A percentile compares a stretch with the other conserved stretches of the same genome.
Conservation (phyloP, 306 rosid genomes). For the Morella rubra region DNA sequence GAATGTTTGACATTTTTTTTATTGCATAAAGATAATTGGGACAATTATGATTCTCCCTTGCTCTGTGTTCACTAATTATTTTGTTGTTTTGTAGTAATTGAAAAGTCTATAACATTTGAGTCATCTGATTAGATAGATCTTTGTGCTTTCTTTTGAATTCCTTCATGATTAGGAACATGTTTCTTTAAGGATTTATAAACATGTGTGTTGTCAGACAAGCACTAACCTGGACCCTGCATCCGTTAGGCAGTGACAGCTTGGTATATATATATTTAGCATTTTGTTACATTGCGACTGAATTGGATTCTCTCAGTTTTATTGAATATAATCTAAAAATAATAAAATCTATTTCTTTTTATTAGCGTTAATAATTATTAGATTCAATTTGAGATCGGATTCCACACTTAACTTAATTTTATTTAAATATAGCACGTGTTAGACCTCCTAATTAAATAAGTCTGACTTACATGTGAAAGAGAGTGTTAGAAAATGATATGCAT, state of each 20-base stretch:
- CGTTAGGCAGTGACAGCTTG: slow-evolving; percentile 12
- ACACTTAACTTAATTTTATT: no score
- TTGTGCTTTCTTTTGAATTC: slow-evolving; percentile 44
- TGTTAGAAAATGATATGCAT: no score
- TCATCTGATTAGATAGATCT: slow-evolving; percentile 35
- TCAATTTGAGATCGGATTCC: no score
- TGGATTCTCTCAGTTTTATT: slow-evolving; percentile 79
- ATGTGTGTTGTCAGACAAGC: slow-evolving; percentile 83
- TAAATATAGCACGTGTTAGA: no score
- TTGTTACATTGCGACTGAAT: slow-evolving; percentile 67
- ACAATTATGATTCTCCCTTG: slow-evolving; percentile 67
- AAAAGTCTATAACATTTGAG: slow-evolving; percentile 37
- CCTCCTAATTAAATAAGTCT: no score
- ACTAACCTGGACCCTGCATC: slow-evolving; percentile 34
- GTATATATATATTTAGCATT: slow-evolving; percentile 30
- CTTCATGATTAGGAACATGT: slow-evolving; percentile 51
- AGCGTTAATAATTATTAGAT: no score
- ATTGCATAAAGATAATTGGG: slow-evolving; percentile 36
- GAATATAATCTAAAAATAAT: slow-evolving; percentile 88
- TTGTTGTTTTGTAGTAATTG: slow-evolving; percentile 63
- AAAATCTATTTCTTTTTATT: no score
- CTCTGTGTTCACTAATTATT: slow-evolving; percentile 58
- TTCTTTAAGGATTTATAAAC: slow-evolving; percentile 45
- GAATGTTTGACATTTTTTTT: slow-evolving; percentile 13
- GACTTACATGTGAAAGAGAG: no score